A percentile compares a stretch with the other conserved stretches of the same genome.
These are phyloP conservation scores for Stachybotrys chartarum DNA, from an alignment of 2,329 filamentous ascomycete species.

Conservation along the genomic window DNA sequence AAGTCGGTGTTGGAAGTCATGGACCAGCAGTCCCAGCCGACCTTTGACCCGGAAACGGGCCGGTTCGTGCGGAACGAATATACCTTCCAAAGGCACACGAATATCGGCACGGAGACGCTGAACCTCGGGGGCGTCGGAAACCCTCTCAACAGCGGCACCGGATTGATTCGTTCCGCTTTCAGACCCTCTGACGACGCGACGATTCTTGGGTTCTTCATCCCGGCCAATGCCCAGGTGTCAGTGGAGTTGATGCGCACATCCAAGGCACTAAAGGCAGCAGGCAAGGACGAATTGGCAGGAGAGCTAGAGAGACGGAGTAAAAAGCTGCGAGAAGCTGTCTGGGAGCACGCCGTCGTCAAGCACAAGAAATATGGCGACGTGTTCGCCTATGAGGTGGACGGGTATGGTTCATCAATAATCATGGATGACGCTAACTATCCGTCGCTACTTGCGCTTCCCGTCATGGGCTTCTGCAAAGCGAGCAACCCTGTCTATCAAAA, in stretches of 20 bases:
- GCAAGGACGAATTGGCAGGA: slow-evolving; percentile 45
- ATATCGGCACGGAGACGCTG: slow-evolving; percentile 82
- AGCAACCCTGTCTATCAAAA: slow-evolving; percentile 74
- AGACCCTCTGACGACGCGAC: slow-evolving; percentile 92
- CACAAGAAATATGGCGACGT: slow-evolving; percentile 71
- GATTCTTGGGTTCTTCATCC: slow-evolving; percentile 90
- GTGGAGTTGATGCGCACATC: slow-evolving; percentile 76
- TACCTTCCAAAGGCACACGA: slow-evolving; percentile 77
- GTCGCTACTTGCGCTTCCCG: slow-evolving; percentile 68
- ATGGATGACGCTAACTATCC: slow-evolving; percentile 92
- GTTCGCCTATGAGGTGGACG: slow-evolving; percentile 84
- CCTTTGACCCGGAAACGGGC: slow-evolving; percentile 65
- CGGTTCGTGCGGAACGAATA: slow-evolving; percentile 68
- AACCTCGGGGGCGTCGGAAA: slow-evolving; percentile 81
- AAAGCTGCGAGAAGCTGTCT: slow-evolving; percentile 67
- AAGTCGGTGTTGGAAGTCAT: slow-evolving; percentile 68
- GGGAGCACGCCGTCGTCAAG: slow-evolving; percentile 74
- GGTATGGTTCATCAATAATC: slow-evolving; percentile 72
- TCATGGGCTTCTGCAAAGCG: slow-evolving; percentile 65
- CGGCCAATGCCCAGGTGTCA: slow-evolving; percentile 92
- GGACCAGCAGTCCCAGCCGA: slow-evolving; percentile 70
- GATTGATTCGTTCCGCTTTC: slow-evolving; percentile 85
- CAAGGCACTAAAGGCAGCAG: slow-evolving; percentile 55
- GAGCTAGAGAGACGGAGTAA: slow-evolving; percentile 51
- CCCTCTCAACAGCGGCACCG: slow-evolving; percentile 76